Evolutionary conservation across 768 basidiomycete species (phyloP), one percentile per base, ranked within the genome.

Genomic region (Agaricus bisporus): DNA sequence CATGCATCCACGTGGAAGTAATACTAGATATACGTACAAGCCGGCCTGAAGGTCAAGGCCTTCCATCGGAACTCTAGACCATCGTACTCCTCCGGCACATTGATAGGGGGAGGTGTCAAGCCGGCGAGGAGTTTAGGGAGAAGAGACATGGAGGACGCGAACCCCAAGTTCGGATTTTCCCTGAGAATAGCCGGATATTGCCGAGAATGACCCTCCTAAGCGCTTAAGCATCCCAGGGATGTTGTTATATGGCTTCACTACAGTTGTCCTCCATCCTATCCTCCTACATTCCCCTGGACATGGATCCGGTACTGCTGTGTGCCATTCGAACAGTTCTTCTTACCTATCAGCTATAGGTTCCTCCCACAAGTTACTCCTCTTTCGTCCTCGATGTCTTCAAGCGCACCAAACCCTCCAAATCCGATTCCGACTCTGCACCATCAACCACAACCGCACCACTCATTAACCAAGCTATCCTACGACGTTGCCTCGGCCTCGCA

Each of bases 11-110:
- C 36, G 28, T 28, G 20, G 7, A 32, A 32, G 32, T 18, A 15
- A 12, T 48, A 45, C 18, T 17, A 43, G 51, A 37, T 49, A 49
- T 37, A 73, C 84, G 59, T 63, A 86, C 86, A 64, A 8, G 85
- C 88, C 17, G 93, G 94, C 41, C 92, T 77, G 71, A 95, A 91
- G 36, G 85, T 81, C 60, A 97, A 69, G 51, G 82, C 72, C 63
- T 77, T 84, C 85, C 86, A 94, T 57, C 70, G 76, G 66, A 74
- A 85, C 67, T 97, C 79, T 43, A 80, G 67, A 17, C 92, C 93
- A 35, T 86, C 76, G 66, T 93, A 97, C 7, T 86, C 72, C 6
- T 71, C 68, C 10, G 74, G 68, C 20, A 79, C 72, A 32, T 76
- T 61, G 51, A 82, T 71, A 2, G 82, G 79, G 0, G 81, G 75